A percentile compares a stretch with the other conserved stretches of the same genome.
Conservation (phyloP, 495 filamentous ascomycete species). For the Pyrenula massariospora region DNA sequence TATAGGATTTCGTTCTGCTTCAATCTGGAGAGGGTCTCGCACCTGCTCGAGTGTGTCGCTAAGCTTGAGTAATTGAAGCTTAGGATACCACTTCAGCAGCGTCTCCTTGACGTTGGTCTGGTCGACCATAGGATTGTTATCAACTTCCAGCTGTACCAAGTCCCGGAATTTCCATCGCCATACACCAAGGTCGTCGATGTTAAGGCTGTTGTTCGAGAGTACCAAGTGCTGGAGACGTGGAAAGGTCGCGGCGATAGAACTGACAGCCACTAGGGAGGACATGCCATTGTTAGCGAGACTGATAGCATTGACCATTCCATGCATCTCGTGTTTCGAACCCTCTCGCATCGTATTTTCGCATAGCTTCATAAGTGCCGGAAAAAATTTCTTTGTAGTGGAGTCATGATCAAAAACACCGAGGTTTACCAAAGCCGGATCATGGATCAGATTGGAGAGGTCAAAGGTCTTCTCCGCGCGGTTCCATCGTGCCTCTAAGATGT, state of each 20-base stretch:
- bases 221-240: conserved; percentile 77
- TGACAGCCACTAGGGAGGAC: conserved; percentile 54
- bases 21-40: conserved; percentile 55
- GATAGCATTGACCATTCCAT: conserved; percentile 63
- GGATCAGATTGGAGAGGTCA: conserved; percentile 59
- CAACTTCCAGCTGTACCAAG: conserved; percentile 67
- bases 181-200: conserved; percentile 39
- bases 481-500: background rate
- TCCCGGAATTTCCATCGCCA: conserved; percentile 71
- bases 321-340: conserved; percentile 52
- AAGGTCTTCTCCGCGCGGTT: background rate
- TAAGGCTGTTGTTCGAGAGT: conserved; percentile 68
- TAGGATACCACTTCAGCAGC: conserved; percentile 73
- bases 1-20: conserved; percentile 45
- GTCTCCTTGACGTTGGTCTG: conserved; percentile 53
- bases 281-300: conserved; percentile 69
- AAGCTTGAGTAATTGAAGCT: conserved; percentile 44
- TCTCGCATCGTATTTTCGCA: conserved; percentile 63
- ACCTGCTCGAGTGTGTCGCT: conserved; percentile 50
- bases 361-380: conserved; percentile 76
- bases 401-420: conserved; percentile 66
- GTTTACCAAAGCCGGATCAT: conserved; percentile 51
- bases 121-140: conserved; percentile 60
- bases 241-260: conserved; percentile 59
- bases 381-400: conserved; percentile 72